These are phyloP conservation scores for Drosera capensis DNA, from an alignment of 148 eudicot species.

Conservation along the genomic window DNA sequence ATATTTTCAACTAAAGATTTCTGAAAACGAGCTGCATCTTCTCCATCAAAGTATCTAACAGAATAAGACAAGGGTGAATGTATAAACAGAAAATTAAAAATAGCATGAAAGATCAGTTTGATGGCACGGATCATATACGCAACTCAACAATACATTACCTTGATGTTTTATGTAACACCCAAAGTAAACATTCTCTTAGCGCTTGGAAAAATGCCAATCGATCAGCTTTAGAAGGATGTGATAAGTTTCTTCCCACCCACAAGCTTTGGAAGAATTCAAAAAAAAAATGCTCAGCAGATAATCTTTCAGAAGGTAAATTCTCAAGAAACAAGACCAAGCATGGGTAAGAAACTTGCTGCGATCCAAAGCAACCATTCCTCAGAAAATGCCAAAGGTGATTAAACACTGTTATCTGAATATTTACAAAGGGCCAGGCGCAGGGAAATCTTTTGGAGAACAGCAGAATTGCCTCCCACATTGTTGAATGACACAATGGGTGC, in stretches of 20 bases:
- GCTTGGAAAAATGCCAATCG: constrained; percentile 50
- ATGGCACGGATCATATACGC: neutral
- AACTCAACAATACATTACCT: constrained; percentile 31
- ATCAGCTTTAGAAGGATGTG: constrained; percentile 41
- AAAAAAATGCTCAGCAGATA: constrained; percentile 40
- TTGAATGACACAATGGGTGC: constrained; percentile 68
- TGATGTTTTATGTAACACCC: constrained; percentile 48
- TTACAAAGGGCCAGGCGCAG: constrained; percentile 50
- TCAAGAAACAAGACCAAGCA: constrained; percentile 64
- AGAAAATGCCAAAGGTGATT: constrained; percentile 72
- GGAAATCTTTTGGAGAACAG: constrained; percentile 53
- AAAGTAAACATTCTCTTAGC: constrained; percentile 61
- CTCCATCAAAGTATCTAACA: constrained; percentile 50
- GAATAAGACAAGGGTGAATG: neutral
- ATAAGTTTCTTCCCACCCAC: constrained; percentile 68
- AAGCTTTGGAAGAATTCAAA: constrained; percentile 62
- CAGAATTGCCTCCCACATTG: constrained; percentile 80
- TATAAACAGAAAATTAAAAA: neutral
- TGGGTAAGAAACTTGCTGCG: constrained; percentile 89
- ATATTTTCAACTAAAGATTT: constrained; percentile 43
- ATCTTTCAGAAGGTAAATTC: constrained; percentile 39
- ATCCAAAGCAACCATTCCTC: constrained; percentile 85
- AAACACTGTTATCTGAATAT: constrained; percentile 46
- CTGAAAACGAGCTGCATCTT: constrained; percentile 28
- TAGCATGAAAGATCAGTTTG: constrained; percentile 1